Conservation (phyloP, 1,139 yeast genomes). For the Tardiomyces depauwii region DNA sequence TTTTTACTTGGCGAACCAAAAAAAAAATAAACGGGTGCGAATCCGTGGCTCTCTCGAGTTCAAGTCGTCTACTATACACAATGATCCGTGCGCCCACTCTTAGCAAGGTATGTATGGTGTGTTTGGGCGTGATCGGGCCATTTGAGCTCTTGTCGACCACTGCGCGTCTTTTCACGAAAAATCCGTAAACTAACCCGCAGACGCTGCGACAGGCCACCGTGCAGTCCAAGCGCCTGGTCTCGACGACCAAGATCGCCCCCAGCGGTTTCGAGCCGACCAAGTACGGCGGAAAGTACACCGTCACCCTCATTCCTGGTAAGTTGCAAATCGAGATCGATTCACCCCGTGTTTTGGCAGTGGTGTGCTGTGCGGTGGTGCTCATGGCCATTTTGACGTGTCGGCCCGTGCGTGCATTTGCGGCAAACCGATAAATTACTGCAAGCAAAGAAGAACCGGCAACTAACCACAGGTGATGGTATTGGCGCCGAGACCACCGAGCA, state of each 20-base stretch:
- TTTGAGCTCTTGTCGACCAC: too few relatives aligned
- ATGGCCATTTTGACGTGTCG: too few relatives aligned
- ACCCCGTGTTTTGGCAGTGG: too few relatives aligned
- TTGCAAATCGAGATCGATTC: too few relatives aligned
- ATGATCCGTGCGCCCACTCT: neutral
- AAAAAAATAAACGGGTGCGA: neutral
- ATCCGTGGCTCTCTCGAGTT: neutral
- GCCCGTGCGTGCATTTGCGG: too few relatives aligned
- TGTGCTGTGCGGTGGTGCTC: too few relatives aligned
- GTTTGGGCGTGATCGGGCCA: neutral
- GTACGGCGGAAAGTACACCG: constrained; percentile 90
- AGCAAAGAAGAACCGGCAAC: neutral
- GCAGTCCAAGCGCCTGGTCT: neutral
- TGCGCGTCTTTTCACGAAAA: too few relatives aligned
- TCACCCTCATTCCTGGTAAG: constrained; percentile 79
- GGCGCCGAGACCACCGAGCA: constrained; percentile 95
- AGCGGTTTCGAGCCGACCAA: constrained; percentile 55
- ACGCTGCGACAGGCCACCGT: neutral
- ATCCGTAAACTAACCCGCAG: neutral
- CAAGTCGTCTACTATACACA: neutral
- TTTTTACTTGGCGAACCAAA: neutral
- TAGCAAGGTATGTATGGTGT: neutral
- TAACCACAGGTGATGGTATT: constrained; percentile 63
- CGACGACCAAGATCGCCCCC: constrained; percentile 1
- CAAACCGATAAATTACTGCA: constrained; percentile 1